Evolutionary conservation across 1,284 basidiomycete species (phyloP).

Genomic region (Ustilago loliicola): DNA sequence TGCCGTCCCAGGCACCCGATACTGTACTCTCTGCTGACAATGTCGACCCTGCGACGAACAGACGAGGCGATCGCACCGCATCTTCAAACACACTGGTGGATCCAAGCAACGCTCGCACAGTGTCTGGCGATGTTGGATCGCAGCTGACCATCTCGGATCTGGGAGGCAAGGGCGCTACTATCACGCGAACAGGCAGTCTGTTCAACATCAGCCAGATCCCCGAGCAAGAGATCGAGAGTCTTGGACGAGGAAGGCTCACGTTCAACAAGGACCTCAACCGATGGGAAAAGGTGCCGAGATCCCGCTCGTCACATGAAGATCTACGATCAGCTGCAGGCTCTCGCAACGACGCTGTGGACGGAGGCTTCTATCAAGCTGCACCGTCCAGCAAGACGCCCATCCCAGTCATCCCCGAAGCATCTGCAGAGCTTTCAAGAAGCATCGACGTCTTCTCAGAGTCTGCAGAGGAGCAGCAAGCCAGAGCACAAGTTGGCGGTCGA

Average conservation of each 20-base stretch:
- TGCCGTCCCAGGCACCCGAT: constrained; percentile 25
- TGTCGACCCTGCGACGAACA: neutral
- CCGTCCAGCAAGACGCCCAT: constrained; percentile 36
- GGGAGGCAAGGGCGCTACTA: constrained; percentile 49
- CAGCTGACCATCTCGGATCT: constrained; percentile 43
- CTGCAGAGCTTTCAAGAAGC: constrained; percentile 37
- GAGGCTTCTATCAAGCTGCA: constrained; percentile 4
- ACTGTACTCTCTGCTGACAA: neutral
- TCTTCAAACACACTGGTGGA: constrained; percentile 52
- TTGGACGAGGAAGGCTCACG: constrained; percentile 51
- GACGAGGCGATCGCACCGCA: constrained; percentile 50
- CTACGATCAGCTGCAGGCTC: constrained; percentile 41
- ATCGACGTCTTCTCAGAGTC: constrained; percentile 49
- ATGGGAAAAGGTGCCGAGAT: constrained; percentile 51
- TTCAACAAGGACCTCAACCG: constrained; percentile 51
- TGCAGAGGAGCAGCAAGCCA: constrained; percentile 38
- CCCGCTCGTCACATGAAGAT: constrained; percentile 38
- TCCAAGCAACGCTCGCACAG: constrained; percentile 34
- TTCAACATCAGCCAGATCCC: constrained; percentile 60
- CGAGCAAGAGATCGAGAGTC: constrained; percentile 46
- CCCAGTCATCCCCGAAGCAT: constrained; percentile 47
- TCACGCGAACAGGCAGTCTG: constrained; percentile 51
- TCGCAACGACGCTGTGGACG: constrained; percentile 26
- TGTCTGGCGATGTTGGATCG: constrained; percentile 39
- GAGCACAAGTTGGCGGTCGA: constrained; percentile 20